A percentile compares a stretch with the other conserved stretches of the same genome.
These are phyloP conservation scores for Trametes meyenii DNA, from an alignment of 768 basidiomycete species.

Conservation along the genomic window DNA sequence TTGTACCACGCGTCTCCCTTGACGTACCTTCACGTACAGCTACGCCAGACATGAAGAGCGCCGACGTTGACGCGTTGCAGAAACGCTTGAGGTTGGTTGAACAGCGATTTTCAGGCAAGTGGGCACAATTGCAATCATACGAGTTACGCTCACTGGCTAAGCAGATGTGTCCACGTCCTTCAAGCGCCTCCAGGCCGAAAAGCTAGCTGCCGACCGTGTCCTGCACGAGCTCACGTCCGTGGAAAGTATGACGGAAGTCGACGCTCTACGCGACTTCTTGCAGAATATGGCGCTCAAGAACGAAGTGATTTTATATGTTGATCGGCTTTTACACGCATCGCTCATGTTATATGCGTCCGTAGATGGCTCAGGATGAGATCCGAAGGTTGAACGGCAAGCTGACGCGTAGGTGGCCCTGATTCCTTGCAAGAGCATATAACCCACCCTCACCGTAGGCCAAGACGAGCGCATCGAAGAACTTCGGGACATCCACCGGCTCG, in stretches of 20 bases:
- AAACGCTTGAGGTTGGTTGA: conserved; percentile 71
- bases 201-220: conserved; percentile 64
- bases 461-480: conserved; percentile 85
- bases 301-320: conserved; percentile 54
- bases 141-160: neutral
- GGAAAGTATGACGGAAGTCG: conserved; percentile 61
- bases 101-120: conserved; percentile 72
- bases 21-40: conserved; percentile 5
- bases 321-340: neutral
- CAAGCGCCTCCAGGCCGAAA: conserved; percentile 75
- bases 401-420: conserved; percentile 52
- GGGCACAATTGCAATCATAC: neutral
- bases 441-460: conserved; percentile 56
- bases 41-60: conserved; percentile 3
- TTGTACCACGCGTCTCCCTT: neutral
- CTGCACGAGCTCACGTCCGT: conserved; percentile 74
- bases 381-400: conserved; percentile 73
- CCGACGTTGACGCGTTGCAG: conserved; percentile 60
- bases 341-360: neutral
- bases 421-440: neutral
- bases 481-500: conserved; percentile 79
- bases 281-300: conserved; percentile 64
- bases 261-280: conserved; percentile 75
- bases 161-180: conserved; percentile 79
- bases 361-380: conserved; percentile 81